Percentiles rank a stretch among this genome's conserved stretches.
Conservation (phyloP, 352 stramenopile genomes). For the Thalassiosira oceanica region DNA sequence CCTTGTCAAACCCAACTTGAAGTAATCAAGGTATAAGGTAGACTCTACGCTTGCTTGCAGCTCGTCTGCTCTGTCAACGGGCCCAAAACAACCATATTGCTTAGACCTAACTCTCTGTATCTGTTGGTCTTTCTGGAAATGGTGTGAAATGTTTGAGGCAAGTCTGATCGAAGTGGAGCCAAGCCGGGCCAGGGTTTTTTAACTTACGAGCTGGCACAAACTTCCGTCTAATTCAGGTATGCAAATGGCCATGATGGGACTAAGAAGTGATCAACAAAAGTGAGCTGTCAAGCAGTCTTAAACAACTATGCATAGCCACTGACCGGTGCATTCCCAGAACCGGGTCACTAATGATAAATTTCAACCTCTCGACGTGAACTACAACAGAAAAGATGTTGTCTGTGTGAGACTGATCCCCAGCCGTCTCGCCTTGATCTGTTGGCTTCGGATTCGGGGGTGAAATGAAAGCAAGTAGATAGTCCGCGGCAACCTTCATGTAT, state of each 20-base stretch:
- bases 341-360: constrained; percentile 75
- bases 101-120: too few relatives aligned
- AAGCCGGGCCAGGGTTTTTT: too few relatives aligned
- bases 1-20: constrained; percentile 83
- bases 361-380: constrained; percentile 54
- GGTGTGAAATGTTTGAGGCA: too few relatives aligned
- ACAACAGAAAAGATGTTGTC: constrained; percentile 61
- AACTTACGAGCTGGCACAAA: too few relatives aligned
- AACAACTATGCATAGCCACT: too few relatives aligned
- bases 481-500: constrained; percentile 53
- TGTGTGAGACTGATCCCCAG: not conserved
- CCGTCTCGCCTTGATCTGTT: constrained; percentile 10
- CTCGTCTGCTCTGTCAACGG: constrained; percentile 36
- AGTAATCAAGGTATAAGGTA: constrained; percentile 73
- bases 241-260: too few relatives aligned
- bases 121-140: too few relatives aligned
- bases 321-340: constrained; percentile 82
- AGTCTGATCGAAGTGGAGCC: too few relatives aligned
- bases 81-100: too few relatives aligned
- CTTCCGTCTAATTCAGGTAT: too few relatives aligned
- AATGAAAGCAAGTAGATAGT: constrained; percentile 48
- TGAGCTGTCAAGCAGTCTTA: constrained; percentile 53
- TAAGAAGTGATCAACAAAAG: too few relatives aligned
- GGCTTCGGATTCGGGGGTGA: constrained; percentile 17
- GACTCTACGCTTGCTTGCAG: constrained; percentile 59